A percentile compares a stretch with the other conserved stretches of the same genome.
Evolutionary conservation across 2,329 filamentous ascomycete species (phyloP).

Genomic region (Chaetomium olivaceum): DNA sequence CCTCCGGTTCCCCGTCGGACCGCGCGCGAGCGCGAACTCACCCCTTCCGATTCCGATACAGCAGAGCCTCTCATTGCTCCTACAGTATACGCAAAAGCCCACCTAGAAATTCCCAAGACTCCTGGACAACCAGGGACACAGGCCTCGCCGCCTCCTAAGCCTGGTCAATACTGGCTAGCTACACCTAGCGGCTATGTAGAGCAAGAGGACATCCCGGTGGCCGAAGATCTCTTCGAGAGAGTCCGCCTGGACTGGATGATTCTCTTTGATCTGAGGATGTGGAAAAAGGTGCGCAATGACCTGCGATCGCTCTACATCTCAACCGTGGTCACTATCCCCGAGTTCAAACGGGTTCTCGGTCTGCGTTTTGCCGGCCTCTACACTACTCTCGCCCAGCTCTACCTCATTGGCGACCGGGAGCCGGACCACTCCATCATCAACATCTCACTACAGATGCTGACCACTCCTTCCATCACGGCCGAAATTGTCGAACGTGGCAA

Average conservation of each 20-base stretch:
- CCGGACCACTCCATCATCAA: conserved; percentile 99
- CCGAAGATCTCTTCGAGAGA: conserved; percentile 86
- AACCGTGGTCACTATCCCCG: conserved; percentile 89
- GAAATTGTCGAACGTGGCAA: conserved; percentile 95
- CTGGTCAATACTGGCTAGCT: conserved; percentile 82
- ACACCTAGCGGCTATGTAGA: conserved; percentile 70
- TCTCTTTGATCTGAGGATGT: conserved; percentile 89
- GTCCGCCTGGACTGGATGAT: conserved; percentile 93
- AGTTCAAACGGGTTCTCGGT: conserved; percentile 93
- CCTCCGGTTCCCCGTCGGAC: conserved; percentile 42
- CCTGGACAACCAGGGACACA: conserved; percentile 52
- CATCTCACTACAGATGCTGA: conserved; percentile 92
- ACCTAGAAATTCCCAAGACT: conserved; percentile 78
- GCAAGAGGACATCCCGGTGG: conserved; percentile 62
- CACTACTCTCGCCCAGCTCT: conserved; percentile 88
- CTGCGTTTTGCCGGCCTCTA: conserved; percentile 94
- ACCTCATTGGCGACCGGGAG: conserved; percentile 92
- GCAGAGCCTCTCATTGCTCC: conserved; percentile 66
- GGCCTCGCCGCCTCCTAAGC: conserved; percentile 56
- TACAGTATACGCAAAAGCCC: conserved; percentile 62
- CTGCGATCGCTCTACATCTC: conserved; percentile 93
- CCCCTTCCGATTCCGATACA: conserved; percentile 72
- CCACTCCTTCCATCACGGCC: conserved; percentile 92
- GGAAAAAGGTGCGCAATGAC: conserved; percentile 92
- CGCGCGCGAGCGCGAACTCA: conserved; percentile 59